phyloP scores from a whole-genome alignment of 768 basidiomycete species.

The Psilocybe tampanensis region DNA sequence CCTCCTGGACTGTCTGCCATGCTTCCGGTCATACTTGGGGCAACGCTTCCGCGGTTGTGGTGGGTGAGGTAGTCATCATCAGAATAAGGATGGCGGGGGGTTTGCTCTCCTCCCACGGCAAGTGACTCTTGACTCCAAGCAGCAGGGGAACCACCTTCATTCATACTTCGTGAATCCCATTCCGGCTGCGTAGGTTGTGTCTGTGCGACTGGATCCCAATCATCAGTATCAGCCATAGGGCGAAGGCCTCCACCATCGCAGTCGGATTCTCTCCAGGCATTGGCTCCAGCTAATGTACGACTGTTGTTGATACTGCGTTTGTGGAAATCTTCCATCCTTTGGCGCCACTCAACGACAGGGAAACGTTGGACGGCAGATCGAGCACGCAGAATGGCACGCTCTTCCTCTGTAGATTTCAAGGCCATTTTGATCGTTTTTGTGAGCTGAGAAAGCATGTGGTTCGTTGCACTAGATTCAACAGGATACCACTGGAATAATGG shows the following conservation, averaged over 20 bases:
- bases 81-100: slow-evolving; percentile 43
- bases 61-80: slow-evolving; percentile 57
- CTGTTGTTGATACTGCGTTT: slow-evolving; percentile 77
- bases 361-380: slow-evolving; percentile 94
- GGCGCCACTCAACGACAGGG: slow-evolving; percentile 98
- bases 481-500: slow-evolving; percentile 85
- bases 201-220: slow-evolving; percentile 78
- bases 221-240: slow-evolving; percentile 68
- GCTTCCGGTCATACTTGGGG: slow-evolving; percentile 12
- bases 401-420: slow-evolving; percentile 86
- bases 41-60: slow-evolving; percentile 31
- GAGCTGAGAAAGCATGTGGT: slow-evolving; percentile 93
- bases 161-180: slow-evolving; percentile 69
- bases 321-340: slow-evolving; percentile 94
- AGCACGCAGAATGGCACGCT: slow-evolving; percentile 90
- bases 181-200: slow-evolving; percentile 70
- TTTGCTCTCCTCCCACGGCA: slow-evolving; percentile 44
- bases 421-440: slow-evolving; percentile 96
- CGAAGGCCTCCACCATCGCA: slow-evolving; percentile 50
- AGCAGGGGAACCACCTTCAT: slow-evolving; percentile 56
- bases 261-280: slow-evolving; percentile 81
- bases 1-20: slow-evolving; percentile 40
- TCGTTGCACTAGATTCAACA: slow-evolving; percentile 90
- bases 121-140: slow-evolving; percentile 65
- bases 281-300: slow-evolving; percentile 64